A percentile compares a stretch with the other conserved stretches of the same genome.
phyloP scores from a whole-genome alignment of 164 flowering plant genomes.

The Piper longum region DNA sequence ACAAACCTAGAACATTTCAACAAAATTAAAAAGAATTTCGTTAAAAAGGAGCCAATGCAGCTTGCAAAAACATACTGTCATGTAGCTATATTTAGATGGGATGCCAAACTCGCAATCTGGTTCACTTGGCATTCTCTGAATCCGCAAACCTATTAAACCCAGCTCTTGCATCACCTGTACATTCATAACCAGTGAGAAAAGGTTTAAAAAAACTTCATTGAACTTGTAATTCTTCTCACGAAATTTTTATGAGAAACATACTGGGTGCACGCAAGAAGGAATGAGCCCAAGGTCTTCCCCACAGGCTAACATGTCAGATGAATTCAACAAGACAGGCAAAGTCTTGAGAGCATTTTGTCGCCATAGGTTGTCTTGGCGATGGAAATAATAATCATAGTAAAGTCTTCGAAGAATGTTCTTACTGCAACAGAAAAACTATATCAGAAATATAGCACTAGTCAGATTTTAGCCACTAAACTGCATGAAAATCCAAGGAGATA shows the following conservation, averaged over 20 bases:
- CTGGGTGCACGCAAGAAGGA: conserved; percentile 96
- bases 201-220: conserved; percentile 1
- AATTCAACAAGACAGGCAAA: conserved; percentile 78
- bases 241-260: conserved; percentile 19
- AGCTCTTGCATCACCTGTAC: conserved; percentile 93
- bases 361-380: conserved; percentile 90
- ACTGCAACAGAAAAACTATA: conserved; percentile 25
- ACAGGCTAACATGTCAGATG: conserved; percentile 97
- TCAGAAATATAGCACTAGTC: not conserved
- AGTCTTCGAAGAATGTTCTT: conserved; percentile 75
- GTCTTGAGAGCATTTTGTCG: conserved; percentile 87
- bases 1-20: conserved; percentile 46
- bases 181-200: not conserved
- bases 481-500: not conserved
- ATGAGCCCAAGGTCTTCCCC: conserved; percentile 98
- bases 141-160: conserved; percentile 83
- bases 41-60: not conserved
- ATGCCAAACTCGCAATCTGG: conserved; percentile 82
- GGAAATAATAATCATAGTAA: conserved; percentile 86
- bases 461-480: not conserved
- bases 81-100: conserved; percentile 82
- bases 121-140: conserved; percentile 98
- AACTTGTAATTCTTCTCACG: not conserved
- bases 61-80: conserved; percentile 53
- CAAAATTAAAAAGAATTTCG: not conserved